Base-by-base conservation (phyloP, 202 grass and related monocot species). In the Schoenoplectus triqueter region DNA sequence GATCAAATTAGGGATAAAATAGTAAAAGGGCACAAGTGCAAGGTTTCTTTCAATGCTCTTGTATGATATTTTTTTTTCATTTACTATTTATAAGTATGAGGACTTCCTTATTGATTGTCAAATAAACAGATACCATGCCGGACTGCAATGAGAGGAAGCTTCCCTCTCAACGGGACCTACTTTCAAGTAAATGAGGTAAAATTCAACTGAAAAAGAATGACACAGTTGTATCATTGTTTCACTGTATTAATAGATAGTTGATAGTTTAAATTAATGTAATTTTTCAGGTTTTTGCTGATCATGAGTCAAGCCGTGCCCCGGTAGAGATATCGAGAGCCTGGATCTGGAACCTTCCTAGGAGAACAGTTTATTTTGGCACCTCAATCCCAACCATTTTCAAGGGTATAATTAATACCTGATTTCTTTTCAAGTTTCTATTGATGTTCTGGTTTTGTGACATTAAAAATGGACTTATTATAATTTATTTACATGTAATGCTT, bases 121-220 rank as follows among this genome's bases (percentile, higher is more conserved):
- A 84, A 75, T 84, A 87, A 87, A 85, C 85, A 97, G 94, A 97
- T 97, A 91, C 92, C 94, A 55, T 97, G 92, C 64, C 87, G 92
- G 19, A 94, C 90, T 84, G 94, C 94, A 76, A 97, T 91, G 94
- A 92, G 89, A 91, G 92, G 94, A 90, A 94, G 87, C 85, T 97
- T 97, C 72, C 92, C 94, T 86, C 94, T 97, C 59, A 94, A 92
- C 63, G 94, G 94, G 14, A 97, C 94, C 57, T 94, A 97, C 88
- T 97, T 97, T 81, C 94, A 97, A 97, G 90, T 94, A 73, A 97
- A 97, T 56, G 94, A 97, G 92, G 92, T 97, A 74, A 88, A 81
- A 46, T 64, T 69, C n/a, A 42, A 63, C 72, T 80, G 74, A 21
- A 57, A 79, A 44, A 70, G 62, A 66, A 48, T 69, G 45, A 86